Evolutionary conservation across 2,329 filamentous ascomycete genomes (phyloP), one percentile per base, ranked within the genome.

Genomic region (Claviceps arundinis): DNA sequence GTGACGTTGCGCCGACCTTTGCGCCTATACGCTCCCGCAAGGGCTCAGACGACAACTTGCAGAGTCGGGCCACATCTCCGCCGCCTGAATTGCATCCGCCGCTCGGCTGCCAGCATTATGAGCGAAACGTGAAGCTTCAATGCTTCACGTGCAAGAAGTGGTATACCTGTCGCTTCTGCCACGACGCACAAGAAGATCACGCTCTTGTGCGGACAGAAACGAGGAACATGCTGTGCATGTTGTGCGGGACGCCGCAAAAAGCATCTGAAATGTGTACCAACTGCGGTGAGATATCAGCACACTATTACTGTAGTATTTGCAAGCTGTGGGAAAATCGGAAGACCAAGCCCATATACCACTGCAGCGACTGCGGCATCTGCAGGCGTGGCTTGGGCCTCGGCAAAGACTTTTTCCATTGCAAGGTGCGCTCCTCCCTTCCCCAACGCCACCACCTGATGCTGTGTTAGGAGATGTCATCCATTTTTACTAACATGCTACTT

Each of bases 391-490:
- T 89, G 65, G 93, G 93, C 1, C 73, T 98, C 34, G 91, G 93
- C 4, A 97, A 95, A 64, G 93, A 98, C 65, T 98, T 95, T 65
- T 90, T 94, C 62, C 93, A 98, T 68, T 98, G 93, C 85, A 94
- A 95, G 80, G 89, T 91, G 71, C 66, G 70, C 60, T n/a, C 5
- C 22, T n/a, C 42, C 17, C 30, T 9, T 14, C 4, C 13, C 16
- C 30, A 34, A 34, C 4, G 9, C 30, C 30, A 34, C 4, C 9
- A 34, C 9, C 9, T 17, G 26, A 26, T 42, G 6, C 17, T 24
- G 37, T 24, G 37, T 17, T 6, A 40, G 13, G n/a, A 6, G n/a
- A 40, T 34, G 30, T 11, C 30, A 34, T 34, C 4, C 4, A 19
- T n/a, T 17, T 5, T 22, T 52, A 14, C 50, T 52, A 19, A 54